Conservation (phyloP, 768 basidiomycete species). For the Rhizopogon rudus region DNA sequence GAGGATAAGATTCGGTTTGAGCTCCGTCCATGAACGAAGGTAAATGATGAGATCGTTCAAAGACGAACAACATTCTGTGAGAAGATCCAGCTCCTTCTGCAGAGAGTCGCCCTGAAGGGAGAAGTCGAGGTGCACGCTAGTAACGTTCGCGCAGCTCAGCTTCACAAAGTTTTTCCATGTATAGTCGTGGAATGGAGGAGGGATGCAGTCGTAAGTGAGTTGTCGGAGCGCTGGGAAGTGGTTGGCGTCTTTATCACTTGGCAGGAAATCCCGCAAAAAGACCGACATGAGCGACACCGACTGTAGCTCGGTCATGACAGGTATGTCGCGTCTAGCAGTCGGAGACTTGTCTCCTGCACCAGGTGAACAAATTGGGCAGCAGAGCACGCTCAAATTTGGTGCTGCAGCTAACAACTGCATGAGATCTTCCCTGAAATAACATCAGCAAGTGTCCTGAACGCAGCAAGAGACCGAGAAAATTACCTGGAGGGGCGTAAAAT, state of each 20-base stretch:
- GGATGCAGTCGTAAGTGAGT: slow-evolving; percentile 27
- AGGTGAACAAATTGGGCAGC: slow-evolving; percentile 23
- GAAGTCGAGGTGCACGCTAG: slow-evolving; percentile 22
- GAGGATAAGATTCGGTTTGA: slow-evolving; percentile 14
- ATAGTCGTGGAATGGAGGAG: slow-evolving; percentile 22
- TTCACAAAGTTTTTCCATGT: slow-evolving; percentile 23
- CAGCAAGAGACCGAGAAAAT: slow-evolving; percentile 1
- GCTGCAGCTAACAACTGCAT: slow-evolving; percentile 21
- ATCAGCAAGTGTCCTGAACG: not conserved
- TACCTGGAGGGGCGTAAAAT: slow-evolving; percentile 24
- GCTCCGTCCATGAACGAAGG: slow-evolving; percentile 20
- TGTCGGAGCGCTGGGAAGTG: slow-evolving; percentile 24
- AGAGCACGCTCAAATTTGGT: slow-evolving; percentile 23
- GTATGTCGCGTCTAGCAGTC: slow-evolving; percentile 15
- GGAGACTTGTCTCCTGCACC: slow-evolving; percentile 17
- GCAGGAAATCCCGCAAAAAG: slow-evolving; percentile 26
- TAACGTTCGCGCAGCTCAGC: slow-evolving; percentile 20
- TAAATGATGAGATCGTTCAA: slow-evolving; percentile 22
- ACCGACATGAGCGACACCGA: slow-evolving; percentile 22
- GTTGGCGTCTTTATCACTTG: slow-evolving; percentile 20
- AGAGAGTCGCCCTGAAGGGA: slow-evolving; percentile 18
- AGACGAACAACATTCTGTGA: slow-evolving; percentile 18
- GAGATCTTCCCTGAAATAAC: slow-evolving; percentile 18
- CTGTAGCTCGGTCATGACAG: slow-evolving; percentile 21
- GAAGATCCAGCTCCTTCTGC: slow-evolving; percentile 20